Conservation (phyloP, 108 stramenopile species). For the Skeletonema marinoi region DNA sequence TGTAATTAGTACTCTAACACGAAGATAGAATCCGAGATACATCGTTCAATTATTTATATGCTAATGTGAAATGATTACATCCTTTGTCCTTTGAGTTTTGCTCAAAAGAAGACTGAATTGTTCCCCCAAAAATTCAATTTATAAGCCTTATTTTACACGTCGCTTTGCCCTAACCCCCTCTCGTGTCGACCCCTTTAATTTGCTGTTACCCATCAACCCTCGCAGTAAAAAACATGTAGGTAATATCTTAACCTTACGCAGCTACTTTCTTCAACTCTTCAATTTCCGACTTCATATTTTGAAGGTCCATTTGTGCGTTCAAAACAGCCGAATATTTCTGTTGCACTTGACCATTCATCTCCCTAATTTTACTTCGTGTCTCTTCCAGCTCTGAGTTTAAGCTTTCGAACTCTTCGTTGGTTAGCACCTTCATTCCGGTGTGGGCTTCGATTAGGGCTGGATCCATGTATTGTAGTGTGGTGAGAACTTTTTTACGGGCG, state of each 20-base stretch:
- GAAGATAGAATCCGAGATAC: not conserved
- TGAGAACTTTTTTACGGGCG: conserved; percentile 38
- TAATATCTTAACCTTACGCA: not conserved
- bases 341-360: conserved; percentile 17
- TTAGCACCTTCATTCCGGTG: conserved; percentile 39
- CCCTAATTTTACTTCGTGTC: conserved; percentile 10
- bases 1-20: not conserved
- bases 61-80: not conserved
- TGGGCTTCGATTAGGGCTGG: conserved; percentile 41
- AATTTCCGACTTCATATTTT: conserved; percentile 25
- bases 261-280: conserved; percentile 29
- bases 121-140: not conserved
- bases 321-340: conserved; percentile 15
- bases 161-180: not conserved
- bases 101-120: not conserved
- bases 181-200: not conserved
- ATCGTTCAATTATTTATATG: too few species aligned
- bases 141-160: not conserved
- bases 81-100: not conserved
- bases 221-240: too few species aligned
- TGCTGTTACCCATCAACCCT: not conserved
- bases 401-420: conserved; percentile 17
- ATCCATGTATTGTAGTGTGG: conserved; percentile 42
- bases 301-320: conserved; percentile 2
- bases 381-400: conserved; percentile 4